Evolutionary conservation across 805 yeast genomes (phyloP), one percentile per base, ranked within the genome.

Genomic region (Hanseniaspora mollemarum): DNA sequence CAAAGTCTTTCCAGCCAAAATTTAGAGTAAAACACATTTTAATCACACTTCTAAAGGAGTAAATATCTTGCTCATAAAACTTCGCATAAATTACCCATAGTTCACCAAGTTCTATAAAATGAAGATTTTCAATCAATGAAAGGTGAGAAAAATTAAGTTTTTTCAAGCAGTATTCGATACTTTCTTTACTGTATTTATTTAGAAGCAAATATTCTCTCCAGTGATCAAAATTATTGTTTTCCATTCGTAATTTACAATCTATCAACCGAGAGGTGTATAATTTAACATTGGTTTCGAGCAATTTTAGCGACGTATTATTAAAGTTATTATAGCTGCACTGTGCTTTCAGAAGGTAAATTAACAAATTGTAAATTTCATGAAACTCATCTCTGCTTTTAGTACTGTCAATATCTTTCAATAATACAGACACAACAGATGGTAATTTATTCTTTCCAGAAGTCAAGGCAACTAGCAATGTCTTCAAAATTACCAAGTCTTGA

Each of bases 71-170:
- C 41, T 72, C 67, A 65, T 85, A 87, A 2, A 82, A 62, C 28
- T 67, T 62, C 0, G 94, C 83, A 62, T 84, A 87, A 2, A 70
- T 64, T 4, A 75, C 67, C 96, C 96, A 88, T 8, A 88, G 57
- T 16, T 72, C 64, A 0, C 80, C 74, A 6, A 86, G 64, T 3
- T 72, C 72, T 2, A 69, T 64, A 24, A 28, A 33, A 4, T 15
- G 12, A 2, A 31, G 7, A 13, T 46, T 32, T 12, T 16, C 16
- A 6, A 46, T 22, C 9, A n/a, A n/a, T n/a, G n/a, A n/a, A n/a
- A n/a, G n/a, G 10, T 22, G 21, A 18, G 38, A 16, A 3, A 46
- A 15, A 10, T 46, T 32, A 21, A 46, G 28, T 9, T 25, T 32
- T 24, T 22, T 22, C 8, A 46, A 25, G 18, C 41, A 46, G 10